A percentile compares a stretch with the other conserved stretches of the same genome.
phyloP scores from a whole-genome alignment of 495 filamentous ascomycete species.

The Viridothelium virens region DNA sequence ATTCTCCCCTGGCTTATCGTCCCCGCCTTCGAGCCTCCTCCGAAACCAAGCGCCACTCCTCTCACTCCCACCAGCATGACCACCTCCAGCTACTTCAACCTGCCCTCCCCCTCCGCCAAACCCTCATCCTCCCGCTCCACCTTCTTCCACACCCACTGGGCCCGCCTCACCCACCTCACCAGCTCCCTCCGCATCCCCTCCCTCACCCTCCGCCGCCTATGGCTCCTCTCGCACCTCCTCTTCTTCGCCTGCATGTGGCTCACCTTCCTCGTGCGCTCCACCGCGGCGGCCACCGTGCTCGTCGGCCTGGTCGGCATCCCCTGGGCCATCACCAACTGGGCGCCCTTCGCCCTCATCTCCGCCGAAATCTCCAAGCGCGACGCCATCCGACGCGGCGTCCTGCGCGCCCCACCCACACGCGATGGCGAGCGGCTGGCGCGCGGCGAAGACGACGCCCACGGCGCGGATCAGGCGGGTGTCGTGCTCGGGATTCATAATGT shows the following conservation, averaged over 20 bases:
- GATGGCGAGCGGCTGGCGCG: slow-evolving; percentile 28
- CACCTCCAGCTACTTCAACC: slow-evolving; percentile 27
- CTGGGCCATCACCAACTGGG: slow-evolving; percentile 87
- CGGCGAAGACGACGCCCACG: slow-evolving; percentile 38
- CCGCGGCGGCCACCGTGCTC: slow-evolving; percentile 59
- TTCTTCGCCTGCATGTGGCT: slow-evolving; percentile 71
- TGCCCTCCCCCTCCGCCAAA: slow-evolving; percentile 15
- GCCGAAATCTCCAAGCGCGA: slow-evolving; percentile 77
- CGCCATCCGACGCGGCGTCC: slow-evolving; percentile 52
- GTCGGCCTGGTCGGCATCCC: slow-evolving; percentile 74
- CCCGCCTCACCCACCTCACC: slow-evolving; percentile 24
- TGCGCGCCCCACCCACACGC: slow-evolving; percentile 31
- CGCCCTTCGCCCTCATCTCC: slow-evolving; percentile 84
- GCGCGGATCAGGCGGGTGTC: slow-evolving; percentile 72
- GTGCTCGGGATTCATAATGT: slow-evolving; percentile 90
- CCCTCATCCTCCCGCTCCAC: not conserved
- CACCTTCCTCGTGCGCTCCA: slow-evolving; percentile 65
- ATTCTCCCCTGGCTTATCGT: slow-evolving; percentile 74
- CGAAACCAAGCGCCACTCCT: slow-evolving; percentile 22
- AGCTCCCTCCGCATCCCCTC: slow-evolving; percentile 59
- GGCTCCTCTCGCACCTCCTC: slow-evolving; percentile 72
- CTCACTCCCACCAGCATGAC: slow-evolving; percentile 20
- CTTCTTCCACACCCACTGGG: slow-evolving; percentile 14
- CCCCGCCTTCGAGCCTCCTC: slow-evolving; percentile 56
- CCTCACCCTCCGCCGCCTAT: slow-evolving; percentile 77